Evolutionary conservation across 192 early-diverging fungal genomes (phyloP).

Genomic region (Mortierella antarctica): DNA sequence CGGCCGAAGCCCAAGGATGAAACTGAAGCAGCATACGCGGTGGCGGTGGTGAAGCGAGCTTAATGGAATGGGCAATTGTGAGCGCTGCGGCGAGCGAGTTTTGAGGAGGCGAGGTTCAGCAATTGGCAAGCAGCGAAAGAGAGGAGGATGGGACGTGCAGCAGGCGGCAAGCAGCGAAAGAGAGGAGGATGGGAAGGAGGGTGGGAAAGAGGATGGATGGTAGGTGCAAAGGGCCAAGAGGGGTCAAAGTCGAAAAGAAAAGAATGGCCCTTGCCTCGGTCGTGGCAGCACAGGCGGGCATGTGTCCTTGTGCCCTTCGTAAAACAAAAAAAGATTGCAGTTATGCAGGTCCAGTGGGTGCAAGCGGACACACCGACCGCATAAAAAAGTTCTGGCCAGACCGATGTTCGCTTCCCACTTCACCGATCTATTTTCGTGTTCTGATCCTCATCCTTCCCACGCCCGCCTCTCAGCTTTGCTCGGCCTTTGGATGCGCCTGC

Average conservation of each 20-base stretch:
- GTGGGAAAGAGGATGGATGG: neutral
- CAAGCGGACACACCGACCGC: no score
- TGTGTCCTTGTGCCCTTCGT: neutral
- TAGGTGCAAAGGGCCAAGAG: slow-evolving; percentile 4
- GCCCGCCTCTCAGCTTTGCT: no score
- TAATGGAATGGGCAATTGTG: neutral
- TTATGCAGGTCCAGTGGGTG: no score
- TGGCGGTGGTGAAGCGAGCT: neutral
- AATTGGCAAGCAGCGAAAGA: neutral
- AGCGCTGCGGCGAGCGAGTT: neutral
- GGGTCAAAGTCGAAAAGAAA: neutral
- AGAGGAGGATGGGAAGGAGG: neutral
- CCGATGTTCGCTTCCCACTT: no score
- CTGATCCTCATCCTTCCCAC: no score
- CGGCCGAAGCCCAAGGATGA: slow-evolving; percentile 82
- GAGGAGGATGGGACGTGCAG: neutral
- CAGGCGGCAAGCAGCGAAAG: neutral
- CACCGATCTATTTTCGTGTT: no score
- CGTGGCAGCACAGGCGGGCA: neutral
- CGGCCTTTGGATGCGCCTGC: no score
- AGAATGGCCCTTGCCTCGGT: neutral
- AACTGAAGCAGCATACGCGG: slow-evolving; percentile 72
- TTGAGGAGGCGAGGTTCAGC: neutral
- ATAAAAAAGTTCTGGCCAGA: no score
- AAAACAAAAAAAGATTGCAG: no score